Evolutionary conservation across 768 basidiomycete species (phyloP).

Genomic region (Hygrophoropsis aurantiaca): DNA sequence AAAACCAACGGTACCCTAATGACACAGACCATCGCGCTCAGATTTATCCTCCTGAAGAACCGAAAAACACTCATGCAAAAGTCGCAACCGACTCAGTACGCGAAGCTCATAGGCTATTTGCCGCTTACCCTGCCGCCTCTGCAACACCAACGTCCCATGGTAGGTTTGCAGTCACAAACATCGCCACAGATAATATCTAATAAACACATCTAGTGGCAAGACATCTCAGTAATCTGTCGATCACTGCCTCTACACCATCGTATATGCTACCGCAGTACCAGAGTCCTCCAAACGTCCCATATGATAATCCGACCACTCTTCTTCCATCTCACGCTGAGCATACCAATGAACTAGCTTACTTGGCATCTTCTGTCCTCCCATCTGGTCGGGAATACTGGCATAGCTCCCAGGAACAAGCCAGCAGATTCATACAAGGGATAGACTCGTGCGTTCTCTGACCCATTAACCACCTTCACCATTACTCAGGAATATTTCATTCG

Average conservation of each 20-base stretch:
- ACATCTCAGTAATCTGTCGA: slow-evolving; percentile 61
- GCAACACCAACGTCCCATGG: slow-evolving; percentile 78
- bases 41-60: no score
- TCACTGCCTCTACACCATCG: slow-evolving; percentile 59
- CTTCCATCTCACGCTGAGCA: slow-evolving; percentile 62
- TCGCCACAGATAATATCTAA: slow-evolving; percentile 12
- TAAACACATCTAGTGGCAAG: slow-evolving; percentile 52
- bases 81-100: slow-evolving; percentile 52
- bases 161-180: slow-evolving; percentile 25
- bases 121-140: slow-evolving; percentile 72
- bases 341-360: slow-evolving; percentile 56
- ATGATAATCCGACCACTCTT: slow-evolving; percentile 1
- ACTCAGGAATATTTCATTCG: slow-evolving; percentile 1
- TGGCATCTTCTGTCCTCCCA: slow-evolving; percentile 47
- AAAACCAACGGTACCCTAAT: slow-evolving; percentile 20
- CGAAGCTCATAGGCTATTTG: slow-evolving; percentile 65
- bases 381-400: slow-evolving; percentile 62
- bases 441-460: slow-evolving; percentile 44
- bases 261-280: slow-evolving; percentile 49
- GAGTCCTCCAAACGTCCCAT: no score
- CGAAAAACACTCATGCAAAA: background rate
- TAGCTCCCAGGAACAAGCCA: slow-evolving; percentile 56
- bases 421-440: slow-evolving; percentile 56
- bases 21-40: no score
- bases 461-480: slow-evolving; percentile 13